A percentile compares a stretch with the other conserved stretches of the same genome.
These are phyloP conservation scores for Scytalidium sp. DNA, from an alignment of 2,329 filamentous ascomycete genomes.

Conservation along the genomic window DNA sequence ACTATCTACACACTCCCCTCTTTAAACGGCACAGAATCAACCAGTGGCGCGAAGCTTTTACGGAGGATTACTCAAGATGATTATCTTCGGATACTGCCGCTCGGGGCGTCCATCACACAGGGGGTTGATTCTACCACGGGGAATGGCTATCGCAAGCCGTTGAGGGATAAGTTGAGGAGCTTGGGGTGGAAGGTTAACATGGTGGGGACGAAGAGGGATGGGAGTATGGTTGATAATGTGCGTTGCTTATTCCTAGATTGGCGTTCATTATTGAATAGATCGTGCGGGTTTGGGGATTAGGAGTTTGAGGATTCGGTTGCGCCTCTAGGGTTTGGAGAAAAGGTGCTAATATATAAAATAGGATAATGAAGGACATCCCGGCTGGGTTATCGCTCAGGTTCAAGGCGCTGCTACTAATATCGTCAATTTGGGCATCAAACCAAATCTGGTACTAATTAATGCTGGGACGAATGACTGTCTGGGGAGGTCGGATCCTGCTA, in stretches of 20 bases:
- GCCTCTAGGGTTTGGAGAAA: neutral
- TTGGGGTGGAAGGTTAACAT: slow-evolving; percentile 24
- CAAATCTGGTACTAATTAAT: slow-evolving; percentile 25
- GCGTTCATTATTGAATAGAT: neutral
- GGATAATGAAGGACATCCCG: slow-evolving; percentile 13
- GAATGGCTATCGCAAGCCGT: slow-evolving; percentile 17
- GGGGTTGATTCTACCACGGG: neutral
- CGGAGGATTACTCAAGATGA: neutral
- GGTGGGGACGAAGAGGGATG: slow-evolving; percentile 20
- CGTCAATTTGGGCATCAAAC: slow-evolving; percentile 6
- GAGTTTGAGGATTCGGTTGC: neutral
- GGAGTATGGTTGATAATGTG: slow-evolving; percentile 24
- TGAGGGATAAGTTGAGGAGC: slow-evolving; percentile 18
- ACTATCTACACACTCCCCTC: neutral
- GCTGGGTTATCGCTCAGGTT: slow-evolving; percentile 14
- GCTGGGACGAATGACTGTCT: slow-evolving; percentile 31
- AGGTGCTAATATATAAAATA: slow-evolving; percentile 1
- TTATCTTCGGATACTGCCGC: slow-evolving; percentile 5
- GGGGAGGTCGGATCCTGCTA: slow-evolving; percentile 8
- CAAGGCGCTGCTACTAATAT: slow-evolving; percentile 1
- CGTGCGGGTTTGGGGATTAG: neutral
- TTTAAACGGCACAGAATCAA: neutral
- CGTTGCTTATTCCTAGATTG: slow-evolving; percentile 2
- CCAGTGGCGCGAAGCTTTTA: neutral
- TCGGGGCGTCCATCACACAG: slow-evolving; percentile 6